phyloP scores from a whole-genome alignment of 139 green algal species.

The Coelastrella sp. region DNA sequence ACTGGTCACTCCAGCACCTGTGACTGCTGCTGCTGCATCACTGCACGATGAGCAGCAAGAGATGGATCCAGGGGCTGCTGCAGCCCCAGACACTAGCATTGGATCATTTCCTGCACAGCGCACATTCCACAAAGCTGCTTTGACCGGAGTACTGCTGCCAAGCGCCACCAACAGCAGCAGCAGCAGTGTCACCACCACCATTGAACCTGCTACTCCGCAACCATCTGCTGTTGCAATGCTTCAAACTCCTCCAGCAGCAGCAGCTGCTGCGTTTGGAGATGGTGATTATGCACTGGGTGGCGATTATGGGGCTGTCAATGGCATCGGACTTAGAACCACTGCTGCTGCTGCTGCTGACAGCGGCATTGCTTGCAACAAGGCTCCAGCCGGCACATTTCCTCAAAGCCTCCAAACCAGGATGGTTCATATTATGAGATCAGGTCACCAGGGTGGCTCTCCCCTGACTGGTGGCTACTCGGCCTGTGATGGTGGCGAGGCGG shows the following conservation, averaged over 20 bases:
- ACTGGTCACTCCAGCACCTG: neutral
- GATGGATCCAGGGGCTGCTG: too few relatives aligned
- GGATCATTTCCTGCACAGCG: too few relatives aligned
- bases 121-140: too few relatives aligned
- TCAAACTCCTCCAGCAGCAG: neutral
- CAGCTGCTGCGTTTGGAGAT: neutral
- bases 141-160: neutral
- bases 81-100: too few relatives aligned
- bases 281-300: neutral
- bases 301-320: neutral
- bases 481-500: neutral
- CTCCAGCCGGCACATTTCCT: neutral
- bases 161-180: neutral
- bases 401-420: too few relatives aligned
- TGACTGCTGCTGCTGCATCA: neutral
- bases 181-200: neutral
- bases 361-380: neutral
- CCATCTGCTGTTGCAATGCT: neutral
- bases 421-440: too few relatives aligned
- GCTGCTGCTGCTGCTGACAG: neutral
- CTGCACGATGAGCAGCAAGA: neutral
- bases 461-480: neutral
- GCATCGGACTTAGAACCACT: neutral
- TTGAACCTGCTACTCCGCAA: neutral
- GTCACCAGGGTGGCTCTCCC: neutral